Evolutionary conservation across 805 yeast genomes (phyloP).

Genomic region (Priceomyces medius): DNA sequence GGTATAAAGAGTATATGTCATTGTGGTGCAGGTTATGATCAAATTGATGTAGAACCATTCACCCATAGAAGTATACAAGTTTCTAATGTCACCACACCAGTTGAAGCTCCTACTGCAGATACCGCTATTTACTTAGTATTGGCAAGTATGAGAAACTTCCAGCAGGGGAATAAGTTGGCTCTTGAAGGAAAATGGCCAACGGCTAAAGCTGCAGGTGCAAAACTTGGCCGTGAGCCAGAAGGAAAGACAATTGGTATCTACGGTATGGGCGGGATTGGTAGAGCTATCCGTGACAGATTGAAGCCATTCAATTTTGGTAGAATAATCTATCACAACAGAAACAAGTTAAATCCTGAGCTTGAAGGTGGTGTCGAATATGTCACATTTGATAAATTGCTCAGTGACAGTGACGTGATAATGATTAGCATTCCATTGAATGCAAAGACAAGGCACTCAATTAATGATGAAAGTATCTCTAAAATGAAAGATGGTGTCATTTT

Average conservation of each 20-base stretch:
- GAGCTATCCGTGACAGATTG: slow-evolving; percentile 70
- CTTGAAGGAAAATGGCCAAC: slow-evolving; percentile 61
- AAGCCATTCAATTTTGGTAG: slow-evolving; percentile 74
- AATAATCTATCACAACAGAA: slow-evolving; percentile 72
- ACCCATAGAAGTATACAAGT: slow-evolving; percentile 55
- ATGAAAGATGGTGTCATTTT: slow-evolving; percentile 77
- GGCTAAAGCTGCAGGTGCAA: slow-evolving; percentile 47
- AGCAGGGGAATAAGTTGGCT: slow-evolving; percentile 53
- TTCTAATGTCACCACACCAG: slow-evolving; percentile 66
- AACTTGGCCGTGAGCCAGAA: slow-evolving; percentile 71
- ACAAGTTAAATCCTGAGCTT: slow-evolving; percentile 53
- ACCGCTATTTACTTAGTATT: slow-evolving; percentile 63
- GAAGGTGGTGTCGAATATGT: slow-evolving; percentile 74
- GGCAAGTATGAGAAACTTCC: slow-evolving; percentile 68
- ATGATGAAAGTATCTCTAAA: slow-evolving; percentile 56
- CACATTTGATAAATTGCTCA: slow-evolving; percentile 63
- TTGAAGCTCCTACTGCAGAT: slow-evolving; percentile 70
- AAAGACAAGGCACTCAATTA: slow-evolving; percentile 67
- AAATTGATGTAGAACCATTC: slow-evolving; percentile 57
- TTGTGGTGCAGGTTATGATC: slow-evolving; percentile 78
- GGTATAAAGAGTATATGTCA: slow-evolving; percentile 55
- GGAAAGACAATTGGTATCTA: slow-evolving; percentile 76
- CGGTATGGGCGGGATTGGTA: slow-evolving; percentile 91
- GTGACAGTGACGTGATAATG: slow-evolving; percentile 65
- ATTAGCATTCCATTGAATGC: slow-evolving; percentile 76